Base-by-base conservation (phyloP, 495 filamentous ascomycete genomes). In the Aspergillus incahuasiensis region DNA sequence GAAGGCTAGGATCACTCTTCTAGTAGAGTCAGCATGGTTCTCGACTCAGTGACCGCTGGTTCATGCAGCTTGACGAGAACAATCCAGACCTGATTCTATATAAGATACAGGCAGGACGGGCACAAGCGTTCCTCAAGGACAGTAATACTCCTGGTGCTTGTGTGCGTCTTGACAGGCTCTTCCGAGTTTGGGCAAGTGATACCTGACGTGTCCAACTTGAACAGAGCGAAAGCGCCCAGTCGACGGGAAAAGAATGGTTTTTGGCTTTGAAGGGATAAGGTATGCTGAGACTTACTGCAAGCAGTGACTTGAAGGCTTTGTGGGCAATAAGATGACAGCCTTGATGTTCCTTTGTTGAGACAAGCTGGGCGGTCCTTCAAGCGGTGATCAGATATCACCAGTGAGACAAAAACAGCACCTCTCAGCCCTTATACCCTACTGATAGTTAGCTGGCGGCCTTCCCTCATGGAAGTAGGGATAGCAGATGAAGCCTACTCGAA, bases 281-380 rank as follows among this genome's bases (percentile, higher is more conserved):
- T 11, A 32, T 42, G 1, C 22, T 20, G 1, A 34, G 16, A 52
- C 49, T 43, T 52, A 41, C 49, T 4, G 21, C 13, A 3, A 15
- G 16, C 6, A 30, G 24, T 40, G 34, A 6, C 16, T 22, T 19
- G 38, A 43, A 12, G 9, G n/a, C 15, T 13, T 21, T 32, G 22
- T 16, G 41, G 24, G 20, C 11, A 39, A 52, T 18, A 11, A 25
- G 22, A 42, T 5, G 20, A 19, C 24, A 43, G n/a, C 28, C 38
- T 52, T 38, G 1, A 6, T 30, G 35, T 48, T 47, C 44, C n/a
- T 55, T 55, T 46, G 35, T 55, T 42, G 34, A 25, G 25, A n/a
- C 44, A 20, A 20, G 7, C 30, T 19, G 48, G 24, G 43, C 25
- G 32, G 48, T 4, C 19, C 16, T 20, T 19, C 13, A 43, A 25